phyloP scores from a whole-genome alignment of 176 grass and related monocot species.

The Panicum miliaceum region DNA sequence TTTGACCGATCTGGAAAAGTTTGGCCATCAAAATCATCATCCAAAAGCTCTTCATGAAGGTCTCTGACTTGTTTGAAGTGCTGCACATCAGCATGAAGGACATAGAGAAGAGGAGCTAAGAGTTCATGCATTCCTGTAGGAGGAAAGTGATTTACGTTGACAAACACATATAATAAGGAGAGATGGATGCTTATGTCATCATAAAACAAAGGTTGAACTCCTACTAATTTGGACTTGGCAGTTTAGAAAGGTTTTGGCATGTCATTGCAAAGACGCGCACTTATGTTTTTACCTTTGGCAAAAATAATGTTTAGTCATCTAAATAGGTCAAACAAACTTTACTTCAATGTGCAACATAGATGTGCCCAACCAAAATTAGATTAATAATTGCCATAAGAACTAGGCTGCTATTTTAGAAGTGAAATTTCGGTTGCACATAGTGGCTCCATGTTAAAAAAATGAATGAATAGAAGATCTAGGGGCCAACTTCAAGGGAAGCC shows the following conservation, averaged over 20 bases:
- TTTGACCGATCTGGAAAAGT: constrained; percentile 63
- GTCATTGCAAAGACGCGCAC: background rate
- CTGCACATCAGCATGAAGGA: constrained; percentile 84
- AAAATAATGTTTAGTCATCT: constrained; percentile 13
- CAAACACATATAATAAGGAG: constrained; percentile 34
- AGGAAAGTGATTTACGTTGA: constrained; percentile 40
- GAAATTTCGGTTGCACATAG: background rate
- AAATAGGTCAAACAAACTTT: constrained; percentile 24
- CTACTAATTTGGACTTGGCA: background rate
- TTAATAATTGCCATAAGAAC: constrained; percentile 18
- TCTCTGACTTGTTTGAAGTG: constrained; percentile 73
- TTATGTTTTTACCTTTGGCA: constrained; percentile 11
- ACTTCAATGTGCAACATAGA: constrained; percentile 6
- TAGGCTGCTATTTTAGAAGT: constrained; percentile 1
- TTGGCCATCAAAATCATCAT: constrained; percentile 73
- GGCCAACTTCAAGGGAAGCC: constrained; percentile 13
- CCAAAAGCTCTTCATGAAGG: constrained; percentile 71
- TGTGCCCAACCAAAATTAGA: constrained; percentile 3
- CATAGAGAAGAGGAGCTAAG: constrained; percentile 96
- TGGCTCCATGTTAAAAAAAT: background rate
- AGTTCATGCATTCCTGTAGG: constrained; percentile 98
- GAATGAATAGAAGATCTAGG: constrained; percentile 1
- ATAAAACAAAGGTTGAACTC: background rate
- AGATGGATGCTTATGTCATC: constrained; percentile 33
- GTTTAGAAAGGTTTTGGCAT: constrained; percentile 22